Base-by-base conservation (phyloP, 1,139 yeast species). In the Suhomyces coccinellae region DNA sequence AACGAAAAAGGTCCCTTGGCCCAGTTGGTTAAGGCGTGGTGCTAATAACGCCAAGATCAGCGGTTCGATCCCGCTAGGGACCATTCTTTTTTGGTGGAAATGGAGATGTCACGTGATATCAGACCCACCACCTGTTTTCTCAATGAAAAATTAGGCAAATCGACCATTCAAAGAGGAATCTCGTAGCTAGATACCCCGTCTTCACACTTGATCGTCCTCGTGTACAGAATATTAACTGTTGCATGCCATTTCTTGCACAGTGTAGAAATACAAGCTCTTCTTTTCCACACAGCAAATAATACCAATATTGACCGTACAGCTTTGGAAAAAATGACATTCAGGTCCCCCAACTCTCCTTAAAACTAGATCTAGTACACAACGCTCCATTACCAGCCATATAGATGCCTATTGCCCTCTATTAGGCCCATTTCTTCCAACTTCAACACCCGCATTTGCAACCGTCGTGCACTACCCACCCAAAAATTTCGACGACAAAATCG, bases 31-130 rank as follows among this genome's bases (percentile, higher is more conserved):
- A 62, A 62, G 67, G 67, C 67, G 66, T 56, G 65, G 67, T 61
- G 67, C 66, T 62, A 62, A 67, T 65, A 63, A 65, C 70, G 69
- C 69, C 67, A 57, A 63, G 69, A 65, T 65, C 69, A 62, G 66
- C 69, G 59, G 68, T 65, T 64, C 69, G 69, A 65, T 63, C 68
- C 69, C 53, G 56, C 61, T 53, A 57, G 53, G 53, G 53, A 50
- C 53, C 53, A 50, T 31, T 46, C 42, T 26, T 26, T 26, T 26
- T 26, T 20, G 24, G 24, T 4, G 8, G 7, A 20, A 20, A 2
- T 7, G 6, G 9, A 6, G 8, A 6, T 3, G 29, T 12, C 29
- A 26, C 29, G 29, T 26, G 29, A 26, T n/a, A 26, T 26, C 4
- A 26, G 6, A 17, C 5, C 4, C 6, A 4, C 20, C 20, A 17